phyloP scores from a whole-genome alignment of 1,284 basidiomycete genomes.

The Anthracocystis setariae region DNA sequence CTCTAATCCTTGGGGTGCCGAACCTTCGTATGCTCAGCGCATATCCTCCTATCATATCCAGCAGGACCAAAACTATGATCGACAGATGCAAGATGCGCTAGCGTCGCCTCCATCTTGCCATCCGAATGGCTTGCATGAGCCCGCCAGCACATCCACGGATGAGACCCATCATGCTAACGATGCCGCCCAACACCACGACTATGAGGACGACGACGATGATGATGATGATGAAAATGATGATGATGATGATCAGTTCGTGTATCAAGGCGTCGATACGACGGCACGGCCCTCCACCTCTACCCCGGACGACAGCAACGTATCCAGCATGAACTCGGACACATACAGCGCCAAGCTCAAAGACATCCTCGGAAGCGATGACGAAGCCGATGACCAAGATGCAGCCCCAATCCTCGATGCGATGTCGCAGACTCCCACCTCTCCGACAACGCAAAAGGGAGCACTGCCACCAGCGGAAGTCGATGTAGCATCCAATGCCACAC shows the following conservation, averaged over 20 bases:
- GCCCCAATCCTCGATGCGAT: not conserved
- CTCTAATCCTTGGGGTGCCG: constrained; percentile 40
- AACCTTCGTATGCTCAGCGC: constrained; percentile 31
- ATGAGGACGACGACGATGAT: constrained; percentile 72
- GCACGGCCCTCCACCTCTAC: constrained; percentile 6
- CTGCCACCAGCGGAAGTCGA: constrained; percentile 5
- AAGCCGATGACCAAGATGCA: constrained; percentile 3
- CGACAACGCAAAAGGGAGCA: constrained; percentile 17
- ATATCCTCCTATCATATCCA: constrained; percentile 14
- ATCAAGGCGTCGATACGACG: constrained; percentile 74
- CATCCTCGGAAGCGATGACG: constrained; percentile 55
- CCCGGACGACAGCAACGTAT: constrained; percentile 26
- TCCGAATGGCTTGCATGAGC: constrained; percentile 4
- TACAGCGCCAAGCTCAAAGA: constrained; percentile 50
- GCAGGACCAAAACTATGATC: constrained; percentile 17
- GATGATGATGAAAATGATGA: constrained; percentile 73
- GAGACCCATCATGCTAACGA: not conserved
- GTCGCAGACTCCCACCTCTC: constrained; percentile 12
- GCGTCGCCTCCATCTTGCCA: constrained; percentile 12
- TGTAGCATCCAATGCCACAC: constrained; percentile 17
- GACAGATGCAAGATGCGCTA: constrained; percentile 35
- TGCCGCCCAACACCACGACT: constrained; percentile 65
- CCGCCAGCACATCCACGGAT: constrained; percentile 2
- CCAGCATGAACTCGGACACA: constrained; percentile 34
- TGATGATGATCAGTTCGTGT: constrained; percentile 76